A percentile compares a stretch with the other conserved stretches of the same genome.
These are phyloP conservation scores for Malassezia obtusa DNA, from an alignment of 1,284 basidiomycete genomes.

Conservation along the genomic window DNA sequence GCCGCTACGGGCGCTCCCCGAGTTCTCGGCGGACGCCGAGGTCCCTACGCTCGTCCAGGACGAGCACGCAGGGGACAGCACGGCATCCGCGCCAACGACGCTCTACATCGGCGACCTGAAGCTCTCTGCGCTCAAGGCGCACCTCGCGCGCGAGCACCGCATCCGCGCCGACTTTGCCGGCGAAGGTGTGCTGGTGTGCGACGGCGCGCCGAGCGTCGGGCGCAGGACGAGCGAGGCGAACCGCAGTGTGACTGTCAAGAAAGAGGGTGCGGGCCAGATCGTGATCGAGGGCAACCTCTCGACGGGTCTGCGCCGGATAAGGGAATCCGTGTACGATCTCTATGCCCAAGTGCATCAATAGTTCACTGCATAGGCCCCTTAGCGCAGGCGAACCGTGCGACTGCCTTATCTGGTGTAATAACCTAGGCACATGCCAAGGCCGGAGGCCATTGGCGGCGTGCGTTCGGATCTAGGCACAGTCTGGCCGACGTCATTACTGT, in stretches of 20 bases:
- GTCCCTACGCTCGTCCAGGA: slow-evolving; percentile 50
- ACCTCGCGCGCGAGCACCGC: slow-evolving; percentile 20
- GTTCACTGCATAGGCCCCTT: background rate
- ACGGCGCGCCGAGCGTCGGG: slow-evolving; percentile 12
- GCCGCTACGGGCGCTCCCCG: slow-evolving; percentile 73
- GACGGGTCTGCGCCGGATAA: slow-evolving; percentile 23
- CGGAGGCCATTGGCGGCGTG: no score
- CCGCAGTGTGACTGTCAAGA: slow-evolving; percentile 32
- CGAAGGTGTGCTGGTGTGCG: slow-evolving; percentile 44
- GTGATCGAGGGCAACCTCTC: slow-evolving; percentile 44
- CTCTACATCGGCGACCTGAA: slow-evolving; percentile 46
- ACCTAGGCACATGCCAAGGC: background rate
- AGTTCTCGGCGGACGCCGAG: slow-evolving; percentile 67
- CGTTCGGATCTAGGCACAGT: no score
- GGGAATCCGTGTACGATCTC: slow-evolving; percentile 34
- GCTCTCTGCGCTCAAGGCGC: slow-evolving; percentile 35
- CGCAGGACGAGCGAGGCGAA: background rate
- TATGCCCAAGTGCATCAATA: slow-evolving; percentile 29
- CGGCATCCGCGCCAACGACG: slow-evolving; percentile 19
- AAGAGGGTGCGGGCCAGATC: slow-evolving; percentile 29
- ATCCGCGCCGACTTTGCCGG: slow-evolving; percentile 46
- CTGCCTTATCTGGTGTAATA: background rate
- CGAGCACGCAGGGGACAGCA: background rate
- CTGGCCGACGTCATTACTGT: no score
- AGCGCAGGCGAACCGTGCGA: no score